A percentile compares a stretch with the other conserved stretches of the same genome.
Conservation (phyloP, 2,329 filamentous ascomycete genomes). For the Aplosporella prunicola region DNA sequence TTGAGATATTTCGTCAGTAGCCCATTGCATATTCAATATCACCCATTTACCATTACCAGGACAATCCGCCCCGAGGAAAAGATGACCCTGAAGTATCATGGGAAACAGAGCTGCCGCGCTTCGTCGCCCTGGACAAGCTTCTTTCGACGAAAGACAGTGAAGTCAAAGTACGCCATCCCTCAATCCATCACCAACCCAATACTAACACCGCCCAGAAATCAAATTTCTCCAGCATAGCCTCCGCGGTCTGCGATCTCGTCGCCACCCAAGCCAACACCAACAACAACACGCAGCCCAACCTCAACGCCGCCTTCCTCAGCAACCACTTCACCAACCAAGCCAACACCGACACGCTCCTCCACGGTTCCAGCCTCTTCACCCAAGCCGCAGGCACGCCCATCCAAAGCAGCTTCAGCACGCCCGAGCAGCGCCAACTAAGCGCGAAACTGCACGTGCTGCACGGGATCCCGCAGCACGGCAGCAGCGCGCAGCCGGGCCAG, state of each 20-base stretch:
- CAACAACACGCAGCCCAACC: conserved; percentile 10
- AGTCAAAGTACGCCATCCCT: conserved; percentile 28
- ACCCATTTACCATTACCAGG: conserved; percentile 1
- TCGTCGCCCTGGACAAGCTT: conserved; percentile 35
- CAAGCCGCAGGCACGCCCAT: conserved; percentile 35
- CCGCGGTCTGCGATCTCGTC: conserved; percentile 33
- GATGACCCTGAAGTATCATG: conserved; percentile 17
- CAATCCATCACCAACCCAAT: conserved; percentile 7
- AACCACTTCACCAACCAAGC: conserved; percentile 34
- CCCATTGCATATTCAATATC: no score
- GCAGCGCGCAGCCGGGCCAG: no score
- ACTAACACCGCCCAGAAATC: conserved; percentile 17
- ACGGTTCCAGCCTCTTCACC: conserved; percentile 53
- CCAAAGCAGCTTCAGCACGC: conserved; percentile 31
- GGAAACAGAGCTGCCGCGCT: conserved; percentile 26
- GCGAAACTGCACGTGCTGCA: conserved; percentile 63
- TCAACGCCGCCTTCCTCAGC: conserved; percentile 34
- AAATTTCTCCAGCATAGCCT: conserved; percentile 26
- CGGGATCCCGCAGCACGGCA: no score
- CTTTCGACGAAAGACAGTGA: conserved; percentile 32
- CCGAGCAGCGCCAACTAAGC: conserved; percentile 49
- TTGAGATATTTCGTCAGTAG: conserved; percentile 4
- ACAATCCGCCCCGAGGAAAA: conserved; percentile 13
- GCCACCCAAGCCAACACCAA: no score
- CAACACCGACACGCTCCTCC: conserved; percentile 53